phyloP scores from a whole-genome alignment of 2,329 filamentous ascomycete species.

The Aspergillus fumigatiaffinis region DNA sequence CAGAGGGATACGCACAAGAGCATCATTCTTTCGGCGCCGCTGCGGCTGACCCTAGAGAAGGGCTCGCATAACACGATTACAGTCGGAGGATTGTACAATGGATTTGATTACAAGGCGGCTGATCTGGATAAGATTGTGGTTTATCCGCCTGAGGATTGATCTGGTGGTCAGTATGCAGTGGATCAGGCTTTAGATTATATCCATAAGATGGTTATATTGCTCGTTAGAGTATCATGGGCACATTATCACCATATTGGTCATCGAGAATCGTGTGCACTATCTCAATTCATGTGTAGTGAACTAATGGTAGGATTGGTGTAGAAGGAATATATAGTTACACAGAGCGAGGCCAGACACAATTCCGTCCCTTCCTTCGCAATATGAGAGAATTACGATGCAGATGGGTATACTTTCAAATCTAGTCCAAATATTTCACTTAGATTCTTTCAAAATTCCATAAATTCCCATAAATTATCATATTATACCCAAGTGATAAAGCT shows the following conservation, averaged over 20 bases:
- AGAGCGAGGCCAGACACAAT: too few species aligned
- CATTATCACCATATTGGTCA: too few species aligned
- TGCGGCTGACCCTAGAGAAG: slow-evolving; percentile 52
- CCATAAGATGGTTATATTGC: too few species aligned
- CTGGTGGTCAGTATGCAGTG: neutral
- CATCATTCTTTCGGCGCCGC: slow-evolving; percentile 55
- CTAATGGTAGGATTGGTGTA: fast-evolving
- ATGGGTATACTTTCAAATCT: neutral
- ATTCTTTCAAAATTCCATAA: neutral
- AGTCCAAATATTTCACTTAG: neutral
- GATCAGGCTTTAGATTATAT: too few species aligned
- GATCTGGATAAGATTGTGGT: slow-evolving; percentile 59
- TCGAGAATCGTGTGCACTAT: too few species aligned
- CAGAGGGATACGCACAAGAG: slow-evolving; percentile 58
- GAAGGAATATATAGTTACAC: neutral
- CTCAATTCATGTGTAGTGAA: neutral
- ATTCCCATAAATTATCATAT: neutral
- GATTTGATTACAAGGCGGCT: slow-evolving; percentile 54
- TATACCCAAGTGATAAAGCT: neutral
- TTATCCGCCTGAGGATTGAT: slow-evolving; percentile 50
- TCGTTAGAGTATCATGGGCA: too few species aligned
- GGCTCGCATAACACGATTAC: slow-evolving; percentile 53
- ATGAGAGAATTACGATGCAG: neutral
- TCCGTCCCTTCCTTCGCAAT: too few species aligned
- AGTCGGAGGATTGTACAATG: slow-evolving; percentile 56